phyloP scores from a whole-genome alignment of 495 filamentous ascomycete species.

The Penicillium argentinense region DNA sequence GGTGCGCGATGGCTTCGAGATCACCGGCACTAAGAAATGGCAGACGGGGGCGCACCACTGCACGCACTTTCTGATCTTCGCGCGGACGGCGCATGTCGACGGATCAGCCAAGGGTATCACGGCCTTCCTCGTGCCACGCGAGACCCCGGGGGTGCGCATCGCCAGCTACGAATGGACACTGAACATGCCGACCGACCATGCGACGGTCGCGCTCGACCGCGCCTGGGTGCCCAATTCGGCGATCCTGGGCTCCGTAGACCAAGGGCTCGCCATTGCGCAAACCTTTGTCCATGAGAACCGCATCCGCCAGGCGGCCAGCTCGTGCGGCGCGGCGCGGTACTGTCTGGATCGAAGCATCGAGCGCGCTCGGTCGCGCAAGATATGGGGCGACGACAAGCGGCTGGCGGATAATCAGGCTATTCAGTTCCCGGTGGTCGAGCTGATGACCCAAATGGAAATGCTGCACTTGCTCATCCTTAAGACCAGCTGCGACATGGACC shows the following conservation, averaged over 20 bases:
- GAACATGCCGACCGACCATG: conserved; percentile 64
- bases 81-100: conserved; percentile 47
- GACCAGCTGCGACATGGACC: conserved; percentile 59
- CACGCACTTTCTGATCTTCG: conserved; percentile 60
- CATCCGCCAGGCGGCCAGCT: conserved; percentile 59
- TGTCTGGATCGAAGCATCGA: conserved; percentile 54
- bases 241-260: conserved; percentile 45
- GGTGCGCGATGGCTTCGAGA: conserved; percentile 44
- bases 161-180: conserved; percentile 60
- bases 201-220: conserved; percentile 48
- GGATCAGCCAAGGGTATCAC: conserved; percentile 54
- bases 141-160: conserved; percentile 46
- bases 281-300: conserved; percentile 64
- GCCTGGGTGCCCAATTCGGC: conserved; percentile 51
- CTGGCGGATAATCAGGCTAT: conserved; percentile 59
- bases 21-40: conserved; percentile 61
- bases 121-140: conserved; percentile 54
- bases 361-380: conserved; percentile 49
- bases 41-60: conserved; percentile 59
- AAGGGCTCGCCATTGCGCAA: conserved; percentile 57
- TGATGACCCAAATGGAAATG: conserved; percentile 60
- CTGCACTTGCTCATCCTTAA: conserved; percentile 57
- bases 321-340: conserved; percentile 55
- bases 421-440: conserved; percentile 60
- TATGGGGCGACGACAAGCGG: conserved; percentile 51